phyloP scores from a whole-genome alignment of 2,329 filamentous ascomycete species.

The Fusarium pininemorale region DNA sequence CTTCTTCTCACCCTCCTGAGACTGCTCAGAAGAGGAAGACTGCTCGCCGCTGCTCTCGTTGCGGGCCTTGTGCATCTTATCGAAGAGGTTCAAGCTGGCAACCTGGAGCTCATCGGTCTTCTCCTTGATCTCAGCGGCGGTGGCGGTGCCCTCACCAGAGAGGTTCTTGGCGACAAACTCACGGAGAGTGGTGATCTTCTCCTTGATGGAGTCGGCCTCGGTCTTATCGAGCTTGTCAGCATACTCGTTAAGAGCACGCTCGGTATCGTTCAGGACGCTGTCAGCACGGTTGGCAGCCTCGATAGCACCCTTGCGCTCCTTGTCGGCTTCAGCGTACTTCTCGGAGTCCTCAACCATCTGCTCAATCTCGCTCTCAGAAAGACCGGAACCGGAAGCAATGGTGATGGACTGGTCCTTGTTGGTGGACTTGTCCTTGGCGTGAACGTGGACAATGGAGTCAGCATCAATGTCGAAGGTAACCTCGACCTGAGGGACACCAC shows the following conservation, averaged over 20 bases:
- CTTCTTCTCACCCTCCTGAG: slow-evolving; percentile 79
- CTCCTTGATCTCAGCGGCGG: slow-evolving; percentile 93
- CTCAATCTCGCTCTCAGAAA: slow-evolving; percentile 93
- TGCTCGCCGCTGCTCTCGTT: slow-evolving; percentile 68
- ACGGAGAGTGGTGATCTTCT: slow-evolving; percentile 88
- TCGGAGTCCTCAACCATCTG: slow-evolving; percentile 98
- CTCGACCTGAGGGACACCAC: slow-evolving; percentile 95
- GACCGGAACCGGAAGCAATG: slow-evolving; percentile 96
- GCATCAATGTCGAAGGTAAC: slow-evolving; percentile 99
- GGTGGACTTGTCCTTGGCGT: slow-evolving; percentile 99
- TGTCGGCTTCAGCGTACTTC: slow-evolving; percentile 93
- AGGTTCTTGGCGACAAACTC: slow-evolving; percentile 96
- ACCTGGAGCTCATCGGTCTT: slow-evolving; percentile 99
- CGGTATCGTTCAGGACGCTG: slow-evolving; percentile 94
- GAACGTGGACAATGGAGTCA: slow-evolving; percentile 96
- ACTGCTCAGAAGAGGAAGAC: slow-evolving; percentile 59
- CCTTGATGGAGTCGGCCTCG: slow-evolving; percentile 89
- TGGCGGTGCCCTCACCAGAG: slow-evolving; percentile 85
- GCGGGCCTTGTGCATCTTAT: slow-evolving; percentile 99
- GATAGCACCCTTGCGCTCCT: slow-evolving; percentile 95
- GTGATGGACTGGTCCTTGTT: slow-evolving; percentile 99
- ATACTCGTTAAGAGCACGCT: slow-evolving; percentile 97
- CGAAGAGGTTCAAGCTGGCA: slow-evolving; percentile 94
- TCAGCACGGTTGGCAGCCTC: slow-evolving; percentile 98
- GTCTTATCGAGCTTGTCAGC: slow-evolving; percentile 96